These are phyloP conservation scores for Lactarius indigo DNA, from an alignment of 768 basidiomycete genomes.

Conservation along the genomic window DNA sequence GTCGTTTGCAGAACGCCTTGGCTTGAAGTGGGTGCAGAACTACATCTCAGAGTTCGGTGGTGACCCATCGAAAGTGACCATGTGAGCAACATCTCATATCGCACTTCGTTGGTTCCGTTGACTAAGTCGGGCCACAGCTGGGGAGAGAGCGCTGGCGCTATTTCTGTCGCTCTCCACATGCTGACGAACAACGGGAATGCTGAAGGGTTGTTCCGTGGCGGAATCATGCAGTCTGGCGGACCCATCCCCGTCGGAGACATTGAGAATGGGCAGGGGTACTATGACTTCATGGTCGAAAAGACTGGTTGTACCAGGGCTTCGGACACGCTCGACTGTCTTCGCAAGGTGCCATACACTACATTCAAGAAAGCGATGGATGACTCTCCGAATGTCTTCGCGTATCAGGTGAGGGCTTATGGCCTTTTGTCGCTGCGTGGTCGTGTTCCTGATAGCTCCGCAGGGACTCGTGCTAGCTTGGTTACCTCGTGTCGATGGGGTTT, in stretches of 20 bases:
- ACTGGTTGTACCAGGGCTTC: conserved; percentile 35
- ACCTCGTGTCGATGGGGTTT: conserved; percentile 30
- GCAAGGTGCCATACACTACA: conserved; percentile 33
- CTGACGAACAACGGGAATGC: conserved; percentile 38
- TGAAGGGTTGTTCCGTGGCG: conserved; percentile 41
- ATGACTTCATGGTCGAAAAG: conserved; percentile 39
- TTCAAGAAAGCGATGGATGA: conserved; percentile 35
- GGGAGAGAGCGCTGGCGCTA: conserved; percentile 55
- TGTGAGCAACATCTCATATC: conserved; percentile 36
- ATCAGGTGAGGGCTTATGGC: conserved; percentile 29
- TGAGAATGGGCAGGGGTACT: conserved; percentile 35
- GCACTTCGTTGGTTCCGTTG: neutral
- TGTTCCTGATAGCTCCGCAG: conserved; percentile 15
- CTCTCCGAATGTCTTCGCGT: conserved; percentile 33
- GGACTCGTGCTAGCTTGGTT: conserved; percentile 28
- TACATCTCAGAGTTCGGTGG: conserved; percentile 65
- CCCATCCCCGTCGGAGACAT: conserved; percentile 34
- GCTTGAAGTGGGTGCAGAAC: conserved; percentile 62
- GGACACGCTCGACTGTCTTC: conserved; percentile 45
- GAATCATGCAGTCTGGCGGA: conserved; percentile 45
- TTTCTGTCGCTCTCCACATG: conserved; percentile 44
- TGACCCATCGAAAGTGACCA: conserved; percentile 56
- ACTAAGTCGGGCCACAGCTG: conserved; percentile 32
- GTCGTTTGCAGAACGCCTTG: conserved; percentile 45
- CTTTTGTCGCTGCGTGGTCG: neutral